A percentile compares a stretch with the other conserved stretches of the same genome.
Evolutionary conservation across 768 basidiomycete species (phyloP).

Genomic region (Mycena leptocephala): DNA sequence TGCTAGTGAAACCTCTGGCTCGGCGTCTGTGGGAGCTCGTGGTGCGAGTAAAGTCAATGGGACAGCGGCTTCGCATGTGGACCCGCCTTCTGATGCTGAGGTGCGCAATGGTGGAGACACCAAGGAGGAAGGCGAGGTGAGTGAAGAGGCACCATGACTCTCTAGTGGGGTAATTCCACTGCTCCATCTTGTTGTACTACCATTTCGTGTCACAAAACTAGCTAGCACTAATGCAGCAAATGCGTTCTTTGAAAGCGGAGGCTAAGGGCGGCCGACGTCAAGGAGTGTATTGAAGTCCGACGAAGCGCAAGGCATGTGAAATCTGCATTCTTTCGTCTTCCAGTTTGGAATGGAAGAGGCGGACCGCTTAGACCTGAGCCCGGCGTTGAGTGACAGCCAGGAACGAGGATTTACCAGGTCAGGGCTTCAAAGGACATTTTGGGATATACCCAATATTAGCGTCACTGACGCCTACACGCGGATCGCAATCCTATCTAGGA

Average conservation of each 20-base stretch:
- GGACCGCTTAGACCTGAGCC: too few species aligned
- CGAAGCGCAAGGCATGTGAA: too few species aligned
- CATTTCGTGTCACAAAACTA: background rate
- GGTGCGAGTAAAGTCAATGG: slow-evolving; percentile 26
- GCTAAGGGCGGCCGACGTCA: background rate
- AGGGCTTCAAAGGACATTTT: too few species aligned
- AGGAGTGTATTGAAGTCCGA: too few species aligned
- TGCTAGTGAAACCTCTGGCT: slow-evolving; percentile 63
- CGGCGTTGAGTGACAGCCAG: too few species aligned
- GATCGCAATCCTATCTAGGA: background rate
- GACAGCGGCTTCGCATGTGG: slow-evolving; percentile 4
- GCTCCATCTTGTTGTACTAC: background rate
- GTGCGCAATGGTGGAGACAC: slow-evolving; percentile 33
- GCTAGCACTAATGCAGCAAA: background rate
- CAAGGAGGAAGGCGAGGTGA: slow-evolving; percentile 58
- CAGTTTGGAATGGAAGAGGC: too few species aligned
- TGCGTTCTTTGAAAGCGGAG: too few species aligned
- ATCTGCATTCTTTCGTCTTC: too few species aligned
- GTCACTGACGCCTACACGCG: background rate
- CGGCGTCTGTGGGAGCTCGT: slow-evolving; percentile 39
- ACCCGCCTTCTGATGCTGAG: slow-evolving; percentile 12
- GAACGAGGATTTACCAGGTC: too few species aligned
- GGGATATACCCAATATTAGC: too few species aligned
- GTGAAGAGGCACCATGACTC: slow-evolving; percentile 45
- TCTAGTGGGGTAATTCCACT: background rate